Evolutionary conservation across 306 rosid genomes (phyloP), one percentile per base, ranked within the genome.

Genomic region (Castanospermum australe): DNA sequence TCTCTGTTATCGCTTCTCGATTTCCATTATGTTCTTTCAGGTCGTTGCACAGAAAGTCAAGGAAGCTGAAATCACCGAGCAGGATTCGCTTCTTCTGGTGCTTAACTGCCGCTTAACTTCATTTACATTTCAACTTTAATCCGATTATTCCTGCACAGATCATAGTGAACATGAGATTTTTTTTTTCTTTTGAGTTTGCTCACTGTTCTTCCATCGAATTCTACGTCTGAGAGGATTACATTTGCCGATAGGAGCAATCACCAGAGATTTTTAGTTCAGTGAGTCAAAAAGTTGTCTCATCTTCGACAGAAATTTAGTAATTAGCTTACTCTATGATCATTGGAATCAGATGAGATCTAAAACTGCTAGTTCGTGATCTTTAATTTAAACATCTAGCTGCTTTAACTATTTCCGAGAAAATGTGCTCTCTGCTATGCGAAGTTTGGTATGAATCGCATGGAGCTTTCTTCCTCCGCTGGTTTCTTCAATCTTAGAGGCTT

Each of bases 21-120:
- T 50, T 38, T 52, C 50, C 7, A n/a, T 63, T 54, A 51, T 45
- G 9, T 63, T 87, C 54, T 68, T 82, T 41, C 92, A 95, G 99
- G 98, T 91, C 38, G 96, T 90, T 42, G 96, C 91, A 1, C 97
- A 93, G 91, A 93, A 90, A 60, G 67, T 85, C 85, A 93, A 93
- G 89, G 96, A 91, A 84, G 90, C 97, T 47, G 97, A 93, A 84
- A 93, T 93, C 82, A 93, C 96, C 24, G 94, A 95, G 86, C 99
- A 93, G 90, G 91, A 91, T 32, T 95, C 99, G 38, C 99, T 93
- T 83, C 99, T 91, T 84, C 98, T 95, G 91, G 99, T 93, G 63
- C 83, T 75, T 45, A 21, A 51, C 67, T 17, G 32, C 50, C 44
- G 8, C 57, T 56, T 56, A 62, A 10, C 79, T 81, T 77, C 67